A percentile compares a stretch with the other conserved stretches of the same genome.
phyloP scores from a whole-genome alignment of 805 yeast genomes.

The Teunomyces barrocoloradensis region DNA sequence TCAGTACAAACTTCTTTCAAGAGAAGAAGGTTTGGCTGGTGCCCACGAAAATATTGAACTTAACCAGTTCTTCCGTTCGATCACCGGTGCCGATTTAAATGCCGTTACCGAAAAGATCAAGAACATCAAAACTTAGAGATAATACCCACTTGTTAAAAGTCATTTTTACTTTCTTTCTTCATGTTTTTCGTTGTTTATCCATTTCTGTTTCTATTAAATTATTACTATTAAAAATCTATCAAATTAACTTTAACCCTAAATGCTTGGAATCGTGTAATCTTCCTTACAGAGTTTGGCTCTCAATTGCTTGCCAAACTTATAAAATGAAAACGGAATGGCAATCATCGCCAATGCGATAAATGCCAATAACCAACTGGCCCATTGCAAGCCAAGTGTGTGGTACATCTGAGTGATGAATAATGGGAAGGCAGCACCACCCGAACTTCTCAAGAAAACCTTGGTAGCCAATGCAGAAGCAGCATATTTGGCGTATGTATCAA shows the following conservation, averaged over 20 bases:
- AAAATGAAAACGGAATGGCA: slow-evolving; percentile 66
- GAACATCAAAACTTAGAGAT: slow-evolving; percentile 33
- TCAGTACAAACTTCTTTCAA: slow-evolving; percentile 31
- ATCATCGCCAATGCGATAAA: slow-evolving; percentile 78
- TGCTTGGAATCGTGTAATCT: slow-evolving; percentile 43
- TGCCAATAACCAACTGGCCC: slow-evolving; percentile 81
- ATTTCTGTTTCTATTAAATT: not conserved
- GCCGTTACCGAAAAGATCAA: slow-evolving; percentile 49
- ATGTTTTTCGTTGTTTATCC: too few species aligned
- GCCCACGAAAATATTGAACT: slow-evolving; percentile 85
- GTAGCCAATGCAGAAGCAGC: slow-evolving; percentile 83
- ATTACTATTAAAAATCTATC: slow-evolving; percentile 1
- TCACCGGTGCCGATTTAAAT: slow-evolving; percentile 47
- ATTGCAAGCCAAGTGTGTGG: slow-evolving; percentile 65
- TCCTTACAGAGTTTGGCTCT: slow-evolving; percentile 67
- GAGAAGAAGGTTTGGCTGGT: slow-evolving; percentile 56
- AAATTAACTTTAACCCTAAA: not conserved
- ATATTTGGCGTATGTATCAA: slow-evolving; percentile 81
- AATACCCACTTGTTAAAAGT: not conserved
- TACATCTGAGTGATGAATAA: slow-evolving; percentile 81
- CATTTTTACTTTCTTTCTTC: not conserved
- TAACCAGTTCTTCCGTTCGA: slow-evolving; percentile 66
- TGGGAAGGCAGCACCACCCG: slow-evolving; percentile 88
- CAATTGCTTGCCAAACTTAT: slow-evolving; percentile 60
- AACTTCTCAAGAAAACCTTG: slow-evolving; percentile 74